Base-by-base conservation (phyloP, 345 rosid species). In the Euphorbia pulcherrima region DNA sequence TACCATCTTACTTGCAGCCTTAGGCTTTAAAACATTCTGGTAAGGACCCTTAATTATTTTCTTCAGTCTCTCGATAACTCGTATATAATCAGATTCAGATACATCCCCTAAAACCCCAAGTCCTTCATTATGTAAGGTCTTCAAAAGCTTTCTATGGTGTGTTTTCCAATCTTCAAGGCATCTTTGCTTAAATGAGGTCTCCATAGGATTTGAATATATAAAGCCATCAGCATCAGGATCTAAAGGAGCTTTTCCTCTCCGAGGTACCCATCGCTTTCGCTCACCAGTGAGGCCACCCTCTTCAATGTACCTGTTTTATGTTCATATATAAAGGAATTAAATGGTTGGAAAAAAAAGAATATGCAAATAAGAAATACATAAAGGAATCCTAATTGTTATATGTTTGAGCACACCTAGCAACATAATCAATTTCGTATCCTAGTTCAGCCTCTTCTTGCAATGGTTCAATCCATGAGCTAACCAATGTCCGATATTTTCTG, bases 211-310 rank as follows among this genome's bases (percentile, higher is more conserved):
- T 57, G 92, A 84, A 76, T 93, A 93, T 70, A 85, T 75, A 68
- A 93, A 93, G 54, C 98, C 98, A 75, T 77, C 78, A 52, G 87
- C 90, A 79, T 93, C 98, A 0, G 98, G 97, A 79, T 93, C 98
- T 70, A 93, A 75, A 71, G 97, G 98, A 70, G 96, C 79, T 82
- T 87, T 88, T 37, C 98, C 97, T 73, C 90, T 83, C 74, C 97
- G 86, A 39, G 98, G 98, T 60, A 93, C 98, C 98, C 98, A 93
- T 64, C 96, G 88, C 80, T 93, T 93, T 74, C 97, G 92, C 18
- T 93, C 98, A 73, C 97, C 98, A 62, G 97, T 90, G 58, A 93
- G 94, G 41, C 98, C 98, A 66, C 98, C 98, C 75, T 93, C 98
- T 60, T 77, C 89, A 63, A 86, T 55, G 65, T 93, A 93, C 87